phyloP scores from a whole-genome alignment of 306 rosid genomes.

The Acmispon strigosus region DNA sequence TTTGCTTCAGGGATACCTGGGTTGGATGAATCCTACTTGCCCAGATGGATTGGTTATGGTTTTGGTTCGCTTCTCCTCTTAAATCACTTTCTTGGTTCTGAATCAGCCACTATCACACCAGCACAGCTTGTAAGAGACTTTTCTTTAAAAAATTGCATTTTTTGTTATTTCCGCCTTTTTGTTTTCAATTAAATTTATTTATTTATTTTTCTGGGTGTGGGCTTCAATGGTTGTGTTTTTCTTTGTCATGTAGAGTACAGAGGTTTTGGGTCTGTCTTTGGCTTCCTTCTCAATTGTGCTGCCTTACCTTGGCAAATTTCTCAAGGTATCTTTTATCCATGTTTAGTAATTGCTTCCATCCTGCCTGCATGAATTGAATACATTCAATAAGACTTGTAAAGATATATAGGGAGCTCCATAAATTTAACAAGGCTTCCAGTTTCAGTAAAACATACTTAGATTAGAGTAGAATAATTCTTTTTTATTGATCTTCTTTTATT shows the following conservation, averaged over 20 bases:
- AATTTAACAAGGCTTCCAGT: not conserved
- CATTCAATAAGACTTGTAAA: not conserved
- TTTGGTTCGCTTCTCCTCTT: slow-evolving; percentile 75
- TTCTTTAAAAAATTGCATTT: not conserved
- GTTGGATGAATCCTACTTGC: slow-evolving; percentile 88
- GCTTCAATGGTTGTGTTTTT: slow-evolving; percentile 9
- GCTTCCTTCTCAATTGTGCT: slow-evolving; percentile 68
- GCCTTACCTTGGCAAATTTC: slow-evolving; percentile 83
- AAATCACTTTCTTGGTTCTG: slow-evolving; percentile 68
- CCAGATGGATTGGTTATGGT: slow-evolving; percentile 95
- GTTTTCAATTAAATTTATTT: not conserved
- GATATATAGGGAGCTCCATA: not conserved
- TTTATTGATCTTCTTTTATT: not conserved
- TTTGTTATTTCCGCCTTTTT: no score
- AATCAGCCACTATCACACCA: slow-evolving; percentile 39
- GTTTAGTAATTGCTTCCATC: not conserved
- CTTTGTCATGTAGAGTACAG: slow-evolving; percentile 47
- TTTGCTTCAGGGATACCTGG: slow-evolving; percentile 72
- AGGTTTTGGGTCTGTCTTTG: slow-evolving; percentile 74
- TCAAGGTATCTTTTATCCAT: slow-evolving; percentile 50
- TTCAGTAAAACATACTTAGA: not conserved
- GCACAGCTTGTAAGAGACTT: slow-evolving; percentile 53
- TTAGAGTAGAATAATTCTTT: not conserved
- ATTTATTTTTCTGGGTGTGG: not conserved
- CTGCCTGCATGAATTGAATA: not conserved